Evolutionary conservation across 192 early-diverging fungal genomes (phyloP), one percentile per base, ranked within the genome.

Genomic region (Umbelopsis sp.): DNA sequence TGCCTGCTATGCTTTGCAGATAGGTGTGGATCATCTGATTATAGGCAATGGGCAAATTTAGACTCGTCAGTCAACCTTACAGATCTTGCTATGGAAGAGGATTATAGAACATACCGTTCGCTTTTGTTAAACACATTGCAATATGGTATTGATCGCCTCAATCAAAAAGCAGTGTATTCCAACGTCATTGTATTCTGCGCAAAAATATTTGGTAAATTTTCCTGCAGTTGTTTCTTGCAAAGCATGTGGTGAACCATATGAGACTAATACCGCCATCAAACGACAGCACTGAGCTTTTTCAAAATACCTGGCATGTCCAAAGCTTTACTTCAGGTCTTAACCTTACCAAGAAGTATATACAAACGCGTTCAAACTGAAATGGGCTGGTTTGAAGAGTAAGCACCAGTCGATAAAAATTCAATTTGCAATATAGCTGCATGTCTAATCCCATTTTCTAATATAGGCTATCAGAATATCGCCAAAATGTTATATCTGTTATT

Each of bases 161-260:
- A 81, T 52, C 74, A 83, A 45, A 80, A 77, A 32, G 82, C 77
- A 12, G 80, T 85, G 1, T 82, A 82, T 26, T 81, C 82, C 0
- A 83, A 85, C 41, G 77, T 83, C 22, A 83, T 85, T 24, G 79
- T 76, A 1, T 85, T 85, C 65, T 83, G 82, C 52, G 84, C 82
- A 67, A 79, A 81, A 45, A 80, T 85, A 45, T 73, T 85, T 49
- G 81, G 73, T 75, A 71, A 54, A 17, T 8, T 22, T 22, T 10
- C 3, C 9, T 71, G 38, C 17, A n/a, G 11, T n/a, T 21, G 20
- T 49, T 17, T 49, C 4, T 17, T 49, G 10, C 14, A 10, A 10
- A n/a, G 11, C 16, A 49, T n/a, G 20, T 16, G 47, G 20, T 49
- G 47, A 7, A 49, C 0, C 0, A 1, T 41, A 49, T n/a, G n/a